phyloP scores from a whole-genome alignment of 345 rosid species.

The Raphanus raphanistrum region DNA sequence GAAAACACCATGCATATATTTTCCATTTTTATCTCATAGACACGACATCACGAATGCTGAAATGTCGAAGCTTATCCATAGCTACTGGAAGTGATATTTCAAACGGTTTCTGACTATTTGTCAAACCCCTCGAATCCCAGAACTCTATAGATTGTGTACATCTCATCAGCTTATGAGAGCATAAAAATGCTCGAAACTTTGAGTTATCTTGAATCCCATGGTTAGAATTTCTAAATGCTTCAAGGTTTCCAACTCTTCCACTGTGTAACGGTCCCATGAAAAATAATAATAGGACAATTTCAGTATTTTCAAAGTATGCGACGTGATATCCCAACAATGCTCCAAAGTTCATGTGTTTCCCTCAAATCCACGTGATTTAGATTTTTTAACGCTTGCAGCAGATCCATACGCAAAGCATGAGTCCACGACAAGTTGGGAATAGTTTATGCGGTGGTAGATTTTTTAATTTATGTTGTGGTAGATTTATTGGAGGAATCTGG shows the following conservation, averaged over 20 bases:
- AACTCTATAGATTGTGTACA: not conserved
- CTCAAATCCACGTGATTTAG: not conserved
- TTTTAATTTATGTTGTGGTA: too few species aligned
- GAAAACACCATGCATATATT: not conserved
- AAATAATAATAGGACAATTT: too few species aligned
- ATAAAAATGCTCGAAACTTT: not conserved
- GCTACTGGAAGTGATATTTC: not conserved
- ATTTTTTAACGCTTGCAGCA: not conserved
- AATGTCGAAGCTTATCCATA: not conserved
- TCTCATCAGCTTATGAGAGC: not conserved
- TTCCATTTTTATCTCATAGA: not conserved
- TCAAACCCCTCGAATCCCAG: too few species aligned
- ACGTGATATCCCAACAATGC: not conserved
- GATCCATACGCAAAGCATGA: not conserved
- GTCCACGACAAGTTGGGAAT: not conserved
- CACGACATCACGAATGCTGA: not conserved
- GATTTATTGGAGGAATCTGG: too few species aligned
- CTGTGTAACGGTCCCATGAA: not conserved
- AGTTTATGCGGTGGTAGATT: too few species aligned
- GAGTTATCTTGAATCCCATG: not conserved
- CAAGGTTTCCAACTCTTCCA: not conserved
- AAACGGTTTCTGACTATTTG: not conserved
- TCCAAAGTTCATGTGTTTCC: not conserved
- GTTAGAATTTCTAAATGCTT: not conserved
- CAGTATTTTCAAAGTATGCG: not conserved